Evolutionary conservation across 2,329 filamentous ascomycete species (phyloP).

Genomic region (Xylariaceae sp.): DNA sequence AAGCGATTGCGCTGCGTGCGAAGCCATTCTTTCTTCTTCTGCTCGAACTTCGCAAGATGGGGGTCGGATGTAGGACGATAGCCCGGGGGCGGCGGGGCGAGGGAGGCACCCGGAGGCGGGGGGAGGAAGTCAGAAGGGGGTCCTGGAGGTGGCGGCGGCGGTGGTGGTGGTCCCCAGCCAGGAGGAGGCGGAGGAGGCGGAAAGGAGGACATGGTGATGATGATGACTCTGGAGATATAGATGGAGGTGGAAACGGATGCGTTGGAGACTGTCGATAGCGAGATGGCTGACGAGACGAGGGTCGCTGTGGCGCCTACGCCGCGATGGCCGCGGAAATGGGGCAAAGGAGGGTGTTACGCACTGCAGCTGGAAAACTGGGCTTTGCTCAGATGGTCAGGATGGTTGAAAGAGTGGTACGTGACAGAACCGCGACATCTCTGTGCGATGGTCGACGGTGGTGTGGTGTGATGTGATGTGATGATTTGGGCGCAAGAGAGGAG

Average conservation of each 20-base stretch:
- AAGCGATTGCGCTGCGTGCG: conserved; percentile 87
- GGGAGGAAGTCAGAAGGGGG: conserved; percentile 54
- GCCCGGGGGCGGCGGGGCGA: conserved; percentile 75
- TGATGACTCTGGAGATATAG: no score
- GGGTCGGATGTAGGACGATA: conserved; percentile 78
- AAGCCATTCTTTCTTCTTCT: conserved; percentile 99
- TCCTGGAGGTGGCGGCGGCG: conserved; percentile 53
- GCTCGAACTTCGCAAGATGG: conserved; percentile 87
- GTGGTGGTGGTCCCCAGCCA: conserved; percentile 49
- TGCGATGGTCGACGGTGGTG: not conserved
- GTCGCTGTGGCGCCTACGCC: no score
- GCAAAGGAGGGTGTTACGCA: no score
- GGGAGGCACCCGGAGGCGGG: conserved; percentile 49
- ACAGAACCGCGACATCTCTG: not conserved
- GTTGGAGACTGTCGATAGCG: no score
- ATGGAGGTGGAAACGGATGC: no score
- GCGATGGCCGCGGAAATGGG: no score
- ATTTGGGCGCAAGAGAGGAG: not conserved
- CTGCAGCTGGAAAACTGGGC: not conserved
- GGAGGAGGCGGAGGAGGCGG: conserved; percentile 55
- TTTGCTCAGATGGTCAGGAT: not conserved
- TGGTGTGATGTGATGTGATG: no score
- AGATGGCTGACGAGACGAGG: no score
- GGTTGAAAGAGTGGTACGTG: not conserved
- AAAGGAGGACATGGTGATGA: conserved; percentile 45